Percentiles rank a stretch among this genome's conserved stretches.
These are phyloP conservation scores for Kernera saxatilis DNA, from an alignment of 345 rosid genomes.

Conservation along the genomic window DNA sequence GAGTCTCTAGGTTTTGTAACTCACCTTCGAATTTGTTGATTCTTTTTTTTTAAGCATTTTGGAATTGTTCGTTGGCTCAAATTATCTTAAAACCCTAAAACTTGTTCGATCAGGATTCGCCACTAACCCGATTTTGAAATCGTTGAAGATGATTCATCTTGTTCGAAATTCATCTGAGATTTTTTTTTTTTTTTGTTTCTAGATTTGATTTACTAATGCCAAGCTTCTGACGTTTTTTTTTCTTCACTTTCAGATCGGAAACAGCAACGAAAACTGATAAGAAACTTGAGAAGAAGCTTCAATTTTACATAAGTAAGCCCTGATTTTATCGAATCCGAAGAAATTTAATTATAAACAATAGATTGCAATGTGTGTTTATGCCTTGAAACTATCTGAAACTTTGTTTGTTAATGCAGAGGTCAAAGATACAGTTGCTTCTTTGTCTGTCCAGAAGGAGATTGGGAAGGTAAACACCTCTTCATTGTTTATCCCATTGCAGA, in stretches of 20 bases:
- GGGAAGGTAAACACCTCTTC: conserved; percentile 38
- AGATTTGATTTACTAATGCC: neutral
- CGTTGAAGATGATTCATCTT: neutral
- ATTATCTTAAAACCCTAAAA: too few species aligned
- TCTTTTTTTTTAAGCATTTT: too few species aligned
- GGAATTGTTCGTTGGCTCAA: too few species aligned
- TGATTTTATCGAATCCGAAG: neutral
- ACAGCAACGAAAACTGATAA: conserved; percentile 39
- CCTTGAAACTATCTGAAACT: neutral
- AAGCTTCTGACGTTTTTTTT: neutral
- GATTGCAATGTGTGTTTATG: neutral
- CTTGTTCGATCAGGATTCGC: too few species aligned
- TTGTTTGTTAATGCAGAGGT: conserved; percentile 45
- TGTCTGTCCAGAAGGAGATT: conserved; percentile 49
- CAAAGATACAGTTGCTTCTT: conserved; percentile 48
- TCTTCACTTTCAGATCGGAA: conserved; percentile 21
- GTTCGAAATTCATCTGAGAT: too few species aligned
- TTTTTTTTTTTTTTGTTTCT: neutral
- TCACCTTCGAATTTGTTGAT: too few species aligned
- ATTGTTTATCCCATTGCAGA: neutral
- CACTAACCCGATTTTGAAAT: too few species aligned
- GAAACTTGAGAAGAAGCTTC: conserved; percentile 53
- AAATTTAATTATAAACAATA: neutral
- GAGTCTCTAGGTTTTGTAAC: too few species aligned
- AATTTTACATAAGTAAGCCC: conserved; percentile 52